These are phyloP conservation scores for Mycena vitilis DNA, from an alignment of 768 basidiomycete species.

Conservation along the genomic window DNA sequence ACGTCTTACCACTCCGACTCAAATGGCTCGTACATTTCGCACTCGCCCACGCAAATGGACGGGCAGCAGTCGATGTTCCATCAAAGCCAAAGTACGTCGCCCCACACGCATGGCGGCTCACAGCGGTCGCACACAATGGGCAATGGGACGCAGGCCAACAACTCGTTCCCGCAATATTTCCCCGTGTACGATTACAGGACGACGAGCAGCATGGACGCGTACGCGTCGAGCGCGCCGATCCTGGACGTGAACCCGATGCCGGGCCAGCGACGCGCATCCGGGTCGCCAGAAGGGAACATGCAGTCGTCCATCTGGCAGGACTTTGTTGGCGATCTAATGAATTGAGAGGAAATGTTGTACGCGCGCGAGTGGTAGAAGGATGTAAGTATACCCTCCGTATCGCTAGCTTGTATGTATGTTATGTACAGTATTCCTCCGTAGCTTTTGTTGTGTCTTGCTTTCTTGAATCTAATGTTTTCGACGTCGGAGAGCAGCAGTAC, in stretches of 20 bases:
- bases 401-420: constrained; percentile 33
- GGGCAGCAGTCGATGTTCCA: constrained; percentile 40
- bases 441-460: constrained; percentile 5
- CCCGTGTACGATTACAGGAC: constrained; percentile 78
- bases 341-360: constrained; percentile 17
- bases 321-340: constrained; percentile 62
- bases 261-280: constrained; percentile 56
- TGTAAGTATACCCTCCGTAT: constrained; percentile 28
- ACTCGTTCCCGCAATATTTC: constrained; percentile 74
- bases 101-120: constrained; percentile 22
- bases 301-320: constrained; percentile 70
- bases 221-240: constrained; percentile 45
- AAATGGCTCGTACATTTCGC: constrained; percentile 50
- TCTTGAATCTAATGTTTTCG: constrained; percentile 31
- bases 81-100: constrained; percentile 39
- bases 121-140: constrained; percentile 34
- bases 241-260: constrained; percentile 55
- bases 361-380: background rate
- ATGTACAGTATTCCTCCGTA: constrained; percentile 33
- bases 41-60: constrained; percentile 37
- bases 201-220: constrained; percentile 45
- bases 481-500: background rate
- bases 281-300: constrained; percentile 72
- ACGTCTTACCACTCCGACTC: constrained; percentile 48
- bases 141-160: constrained; percentile 25